Percentiles rank a stretch among this genome's conserved stretches.
Evolutionary conservation across 2,329 filamentous ascomycete genomes (phyloP).

Genomic region (Aspergillus novofumigatus): DNA sequence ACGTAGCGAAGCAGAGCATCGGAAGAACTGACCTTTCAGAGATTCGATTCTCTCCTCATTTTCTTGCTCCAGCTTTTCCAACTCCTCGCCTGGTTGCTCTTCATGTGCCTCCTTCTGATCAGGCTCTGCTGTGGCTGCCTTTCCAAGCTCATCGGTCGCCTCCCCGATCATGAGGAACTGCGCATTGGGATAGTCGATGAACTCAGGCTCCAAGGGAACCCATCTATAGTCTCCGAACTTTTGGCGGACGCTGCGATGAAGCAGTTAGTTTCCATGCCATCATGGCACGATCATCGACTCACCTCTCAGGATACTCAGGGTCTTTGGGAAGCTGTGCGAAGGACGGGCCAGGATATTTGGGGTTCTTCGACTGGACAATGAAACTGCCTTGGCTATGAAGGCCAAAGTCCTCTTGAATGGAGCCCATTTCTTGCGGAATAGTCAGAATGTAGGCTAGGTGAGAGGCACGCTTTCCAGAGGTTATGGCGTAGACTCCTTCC

Average conservation of each 20-base stretch:
- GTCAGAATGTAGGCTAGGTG: conserved; percentile 80
- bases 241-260: conserved; percentile 54
- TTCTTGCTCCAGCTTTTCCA: conserved; percentile 72
- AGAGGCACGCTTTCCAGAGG: conserved; percentile 64
- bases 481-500: conserved; percentile 81
- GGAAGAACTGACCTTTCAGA: conserved; percentile 45
- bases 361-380: conserved; percentile 76
- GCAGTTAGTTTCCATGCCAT: not conserved
- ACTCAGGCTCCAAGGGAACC: conserved; percentile 67
- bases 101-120: conserved; percentile 51
- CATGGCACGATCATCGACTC: conserved; percentile 26
- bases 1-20: not conserved
- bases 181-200: conserved; percentile 69
- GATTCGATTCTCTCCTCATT: conserved; percentile 64
- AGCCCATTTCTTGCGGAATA: conserved; percentile 63
- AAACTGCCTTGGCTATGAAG: conserved; percentile 69
- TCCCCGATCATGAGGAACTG: conserved; percentile 76
- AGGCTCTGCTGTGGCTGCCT: conserved; percentile 30
- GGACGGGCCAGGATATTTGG: conserved; percentile 62
- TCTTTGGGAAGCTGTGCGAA: conserved; percentile 59
- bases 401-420: conserved; percentile 72
- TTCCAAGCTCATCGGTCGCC: conserved; percentile 30
- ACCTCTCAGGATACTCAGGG: conserved; percentile 69
- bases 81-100: conserved; percentile 63
- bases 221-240: conserved; percentile 71